Percentiles rank a stretch among this genome's conserved stretches.
These are phyloP conservation scores for Boechera divaricarpa DNA, from an alignment of 345 rosid genomes.

Conservation along the genomic window DNA sequence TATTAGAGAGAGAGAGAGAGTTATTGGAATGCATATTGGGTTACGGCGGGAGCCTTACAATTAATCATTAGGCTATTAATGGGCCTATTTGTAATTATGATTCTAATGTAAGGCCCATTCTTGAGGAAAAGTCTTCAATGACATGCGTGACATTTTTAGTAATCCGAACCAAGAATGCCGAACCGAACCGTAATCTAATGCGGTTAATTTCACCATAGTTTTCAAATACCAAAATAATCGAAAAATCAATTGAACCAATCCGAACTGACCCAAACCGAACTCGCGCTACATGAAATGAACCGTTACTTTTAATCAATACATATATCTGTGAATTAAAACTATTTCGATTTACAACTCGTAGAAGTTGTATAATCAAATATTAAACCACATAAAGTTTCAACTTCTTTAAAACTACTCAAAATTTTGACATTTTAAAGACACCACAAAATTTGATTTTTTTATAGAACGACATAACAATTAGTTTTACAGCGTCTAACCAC, in stretches of 20 bases:
- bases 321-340: too few relatives aligned
- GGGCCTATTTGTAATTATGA: not conserved
- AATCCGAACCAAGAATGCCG: too few relatives aligned
- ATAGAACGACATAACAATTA: not conserved
- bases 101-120: not conserved
- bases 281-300: too few relatives aligned
- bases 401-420: not conserved
- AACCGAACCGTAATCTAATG: too few relatives aligned
- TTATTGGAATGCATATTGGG: not conserved
- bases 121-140: not conserved
- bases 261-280: too few relatives aligned
- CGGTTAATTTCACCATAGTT: too few relatives aligned
- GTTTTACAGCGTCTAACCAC: not conserved
- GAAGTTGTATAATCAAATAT: not conserved
- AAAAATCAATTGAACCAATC: too few relatives aligned
- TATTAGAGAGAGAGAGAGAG: not conserved
- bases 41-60: not conserved
- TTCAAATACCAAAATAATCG: too few relatives aligned
- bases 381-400: not conserved
- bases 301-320: too few relatives aligned
- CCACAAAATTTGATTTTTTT: not conserved
- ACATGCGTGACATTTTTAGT: conserved; percentile 4
- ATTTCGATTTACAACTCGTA: too few relatives aligned
- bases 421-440: not conserved
- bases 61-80: not conserved